A percentile compares a stretch with the other conserved stretches of the same genome.
Conservation (phyloP, 169 alveolate species). For the Eimeria falciformis region DNA sequence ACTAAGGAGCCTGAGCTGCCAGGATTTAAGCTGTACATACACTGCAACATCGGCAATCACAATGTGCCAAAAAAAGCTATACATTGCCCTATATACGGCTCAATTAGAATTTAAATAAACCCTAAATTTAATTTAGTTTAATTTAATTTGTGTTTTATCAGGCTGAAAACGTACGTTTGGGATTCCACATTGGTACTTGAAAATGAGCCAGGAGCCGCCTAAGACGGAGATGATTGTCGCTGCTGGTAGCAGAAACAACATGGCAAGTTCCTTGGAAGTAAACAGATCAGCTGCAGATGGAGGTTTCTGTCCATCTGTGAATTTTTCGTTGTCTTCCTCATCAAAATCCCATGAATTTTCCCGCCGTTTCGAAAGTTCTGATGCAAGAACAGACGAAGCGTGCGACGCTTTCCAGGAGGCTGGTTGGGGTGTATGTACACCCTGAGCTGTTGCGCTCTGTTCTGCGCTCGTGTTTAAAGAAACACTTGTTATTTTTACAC, state of each 20-base stretch:
- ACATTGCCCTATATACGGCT: too few species aligned
- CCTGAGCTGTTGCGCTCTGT: background rate
- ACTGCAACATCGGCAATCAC: too few species aligned
- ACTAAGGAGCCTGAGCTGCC: too few species aligned
- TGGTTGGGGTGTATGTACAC: background rate
- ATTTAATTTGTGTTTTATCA: too few species aligned
- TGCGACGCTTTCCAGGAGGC: background rate
- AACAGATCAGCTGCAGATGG: constrained; percentile 27
- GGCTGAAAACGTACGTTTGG: background rate
- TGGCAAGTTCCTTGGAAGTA: constrained; percentile 32
- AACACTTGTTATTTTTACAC: background rate
- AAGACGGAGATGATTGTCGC: constrained; percentile 3
- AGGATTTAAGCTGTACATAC: too few species aligned
- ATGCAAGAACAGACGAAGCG: constrained; percentile 22
- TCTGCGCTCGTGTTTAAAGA: background rate
- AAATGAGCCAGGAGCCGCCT: background rate
- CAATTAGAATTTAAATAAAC: too few species aligned
- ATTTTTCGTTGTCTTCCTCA: constrained; percentile 14
- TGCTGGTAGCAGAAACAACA: constrained; percentile 34
- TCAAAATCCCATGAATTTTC: background rate
- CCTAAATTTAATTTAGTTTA: too few species aligned
- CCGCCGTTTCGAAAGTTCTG: constrained; percentile 49
- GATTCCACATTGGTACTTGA: constrained; percentile 9
- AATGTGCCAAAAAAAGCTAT: too few species aligned
- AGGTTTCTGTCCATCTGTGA: background rate